These are phyloP conservation scores for Puccinia coronata DNA, from an alignment of 1,284 basidiomycete species.

Conservation along the genomic window DNA sequence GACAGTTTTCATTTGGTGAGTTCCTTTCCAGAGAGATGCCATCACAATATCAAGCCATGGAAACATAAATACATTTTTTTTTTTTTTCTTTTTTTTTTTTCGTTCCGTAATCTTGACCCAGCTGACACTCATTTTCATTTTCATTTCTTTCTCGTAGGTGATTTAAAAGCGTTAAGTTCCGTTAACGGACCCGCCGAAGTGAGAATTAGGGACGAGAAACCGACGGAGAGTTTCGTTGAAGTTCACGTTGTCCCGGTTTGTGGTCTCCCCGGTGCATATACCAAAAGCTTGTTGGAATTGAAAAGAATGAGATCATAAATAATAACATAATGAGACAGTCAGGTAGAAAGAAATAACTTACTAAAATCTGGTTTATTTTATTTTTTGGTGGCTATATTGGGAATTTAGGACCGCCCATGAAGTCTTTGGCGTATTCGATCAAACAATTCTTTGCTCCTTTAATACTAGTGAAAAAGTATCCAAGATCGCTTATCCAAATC, in stretches of 20 bases:
- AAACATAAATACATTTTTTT: too few species aligned
- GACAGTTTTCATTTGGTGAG: slow-evolving; percentile 39
- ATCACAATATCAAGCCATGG: too few species aligned
- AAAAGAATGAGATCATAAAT: neutral
- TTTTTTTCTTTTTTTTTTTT: too few species aligned
- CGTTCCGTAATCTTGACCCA: too few species aligned
- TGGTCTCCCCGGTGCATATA: slow-evolving; percentile 60
- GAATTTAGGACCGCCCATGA: slow-evolving; percentile 59
- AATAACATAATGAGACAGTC: too few species aligned
- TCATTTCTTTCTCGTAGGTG: slow-evolving; percentile 55
- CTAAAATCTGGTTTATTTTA: neutral
- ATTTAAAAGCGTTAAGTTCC: slow-evolving; percentile 60
- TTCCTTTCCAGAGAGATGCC: too few species aligned
- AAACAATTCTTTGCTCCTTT: slow-evolving; percentile 59
- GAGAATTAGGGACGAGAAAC: slow-evolving; percentile 63
- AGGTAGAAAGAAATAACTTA: neutral
- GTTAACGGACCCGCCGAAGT: slow-evolving; percentile 64
- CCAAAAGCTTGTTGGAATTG: slow-evolving; percentile 47
- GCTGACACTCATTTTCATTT: neutral
- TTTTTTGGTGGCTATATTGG: neutral
- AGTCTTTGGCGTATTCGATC: slow-evolving; percentile 59
- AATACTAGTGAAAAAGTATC: slow-evolving; percentile 62
- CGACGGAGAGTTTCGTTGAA: slow-evolving; percentile 63
- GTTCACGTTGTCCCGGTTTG: slow-evolving; percentile 62
- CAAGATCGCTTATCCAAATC: slow-evolving; percentile 66